These are phyloP conservation scores for Silybum marianum DNA, from an alignment of 129 eudicot genomes.

Conservation along the genomic window DNA sequence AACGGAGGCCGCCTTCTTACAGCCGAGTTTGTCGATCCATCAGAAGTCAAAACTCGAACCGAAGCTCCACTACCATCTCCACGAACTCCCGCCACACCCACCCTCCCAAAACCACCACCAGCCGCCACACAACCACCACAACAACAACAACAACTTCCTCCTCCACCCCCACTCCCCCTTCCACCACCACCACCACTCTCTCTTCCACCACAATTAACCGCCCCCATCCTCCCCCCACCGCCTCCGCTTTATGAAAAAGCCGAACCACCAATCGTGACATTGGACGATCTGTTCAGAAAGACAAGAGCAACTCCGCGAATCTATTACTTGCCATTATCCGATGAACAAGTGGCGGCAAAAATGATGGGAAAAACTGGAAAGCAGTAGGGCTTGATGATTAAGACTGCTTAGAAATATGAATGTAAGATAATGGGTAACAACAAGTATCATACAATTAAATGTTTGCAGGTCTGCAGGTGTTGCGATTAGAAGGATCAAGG, in stretches of 20 bases:
- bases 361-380: slow-evolving; percentile 43
- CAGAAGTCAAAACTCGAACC: slow-evolving; percentile 46
- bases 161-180: slow-evolving; percentile 30
- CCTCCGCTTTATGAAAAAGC: slow-evolving; percentile 43
- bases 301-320: slow-evolving; percentile 67
- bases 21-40: slow-evolving; percentile 68
- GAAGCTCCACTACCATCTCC: slow-evolving; percentile 36
- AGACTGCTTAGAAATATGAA: slow-evolving; percentile 34
- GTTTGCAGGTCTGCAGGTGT: slow-evolving; percentile 81
- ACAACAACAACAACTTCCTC: slow-evolving; percentile 31
- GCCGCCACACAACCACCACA: slow-evolving; percentile 34
- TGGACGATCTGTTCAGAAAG: slow-evolving; percentile 71
- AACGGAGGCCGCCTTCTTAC: slow-evolving; percentile 59
- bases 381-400: slow-evolving; percentile 47
- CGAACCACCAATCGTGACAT: slow-evolving; percentile 55
- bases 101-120: slow-evolving; percentile 23
- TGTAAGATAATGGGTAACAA: slow-evolving; percentile 53
- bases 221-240: slow-evolving; percentile 34
- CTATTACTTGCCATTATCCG: slow-evolving; percentile 66
- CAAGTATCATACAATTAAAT: slow-evolving; percentile 54
- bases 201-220: slow-evolving; percentile 21
- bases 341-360: slow-evolving; percentile 54
- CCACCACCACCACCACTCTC: slow-evolving; percentile 43
- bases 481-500: slow-evolving; percentile 48
- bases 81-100: slow-evolving; percentile 15